Evolutionary conservation across 139 green algal genomes (phyloP), one percentile per base, ranked within the genome.

Genomic region (Haematococcus sp.): DNA sequence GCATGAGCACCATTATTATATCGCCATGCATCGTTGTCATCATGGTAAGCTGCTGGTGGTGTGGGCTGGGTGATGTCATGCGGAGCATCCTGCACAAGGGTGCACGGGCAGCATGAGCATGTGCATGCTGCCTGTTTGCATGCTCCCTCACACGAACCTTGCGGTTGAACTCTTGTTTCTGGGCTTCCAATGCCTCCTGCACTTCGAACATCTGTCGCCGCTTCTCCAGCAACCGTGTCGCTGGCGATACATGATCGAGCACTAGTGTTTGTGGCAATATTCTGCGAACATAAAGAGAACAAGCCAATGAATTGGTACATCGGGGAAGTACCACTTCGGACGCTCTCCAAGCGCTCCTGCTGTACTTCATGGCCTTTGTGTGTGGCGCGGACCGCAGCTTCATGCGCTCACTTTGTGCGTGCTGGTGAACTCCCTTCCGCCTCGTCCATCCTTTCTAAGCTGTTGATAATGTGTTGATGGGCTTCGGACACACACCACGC

Each of bases 181-280:
- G 90, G 1, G 86, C 73, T 63, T 97, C 92, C 13, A 98, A 81
- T 1, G 88, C 88, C 77, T 97, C 92, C 72, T 97, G 91, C 49
- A 97, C 89, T 81, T 97, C 92, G 78, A 97, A 97, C 89, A 97
- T 97, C 81, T 97, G 90, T 59, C 93, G 75, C 28, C 93, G 79
- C 82, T 97, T 97, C 79, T 98, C 92, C 54, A 98, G 80, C 40
- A 98, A 77, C 1, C 93, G 77, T 1, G 94, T 97, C 0, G 92
- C 91, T 28, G 93, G 93, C 2, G 91, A 93, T 5, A 95, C 92
- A 87, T 97, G 87, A 59, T 94, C 88, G 55, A 97, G 54, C 11
- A 93, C 81, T 19, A 98, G 76, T 22, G 85, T 88, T 49, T 87
- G 85, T 5, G 81, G 86, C 70, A 89, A 23, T 11, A 63, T 58